Evolutionary conservation across 73 alveolate species (phyloP).

Genomic region (Blepharisma japonicum): DNA sequence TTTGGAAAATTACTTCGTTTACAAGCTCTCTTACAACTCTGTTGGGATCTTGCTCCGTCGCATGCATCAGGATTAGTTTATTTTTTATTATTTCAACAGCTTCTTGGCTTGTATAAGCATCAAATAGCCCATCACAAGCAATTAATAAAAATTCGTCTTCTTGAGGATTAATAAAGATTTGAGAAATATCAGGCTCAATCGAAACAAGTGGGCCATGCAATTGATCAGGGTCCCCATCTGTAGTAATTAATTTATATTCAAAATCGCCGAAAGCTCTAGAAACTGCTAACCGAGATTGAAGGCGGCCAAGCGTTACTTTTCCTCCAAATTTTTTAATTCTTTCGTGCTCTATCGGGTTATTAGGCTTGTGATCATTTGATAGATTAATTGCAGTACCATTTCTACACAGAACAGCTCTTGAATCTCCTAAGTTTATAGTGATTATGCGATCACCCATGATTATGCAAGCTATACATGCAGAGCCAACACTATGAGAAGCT

Average conservation of each 20-base stretch:
- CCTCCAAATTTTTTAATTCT: constrained; percentile 88
- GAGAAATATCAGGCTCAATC: constrained; percentile 80
- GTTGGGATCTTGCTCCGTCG: constrained; percentile 53
- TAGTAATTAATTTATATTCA: constrained; percentile 64
- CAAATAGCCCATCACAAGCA: constrained; percentile 97
- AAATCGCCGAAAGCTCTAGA: constrained; percentile 95
- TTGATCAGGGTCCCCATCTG: constrained; percentile 48
- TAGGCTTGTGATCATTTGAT: constrained; percentile 79
- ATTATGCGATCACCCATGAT: constrained; percentile 67
- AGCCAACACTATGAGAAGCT: constrained; percentile 43
- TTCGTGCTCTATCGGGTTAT: constrained; percentile 62
- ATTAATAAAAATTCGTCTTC: constrained; percentile 76
- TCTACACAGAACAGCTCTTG: constrained; percentile 77
- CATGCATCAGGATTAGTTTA: constrained; percentile 37
- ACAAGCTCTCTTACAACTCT: constrained; percentile 64
- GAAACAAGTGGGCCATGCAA: constrained; percentile 40
- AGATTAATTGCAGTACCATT: constrained; percentile 55
- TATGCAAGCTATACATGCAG: constrained; percentile 62
- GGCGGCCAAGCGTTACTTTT: constrained; percentile 75
- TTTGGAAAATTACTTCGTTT: constrained; percentile 61
- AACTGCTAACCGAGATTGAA: constrained; percentile 83
- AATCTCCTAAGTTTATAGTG: constrained; percentile 94
- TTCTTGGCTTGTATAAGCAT: constrained; percentile 66
- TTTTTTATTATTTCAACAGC: constrained; percentile 62
- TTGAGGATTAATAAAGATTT: constrained; percentile 49